A percentile compares a stretch with the other conserved stretches of the same genome.
These are phyloP conservation scores for Juglanconis oblonga DNA, from an alignment of 2,329 filamentous ascomycete species.

Conservation along the genomic window DNA sequence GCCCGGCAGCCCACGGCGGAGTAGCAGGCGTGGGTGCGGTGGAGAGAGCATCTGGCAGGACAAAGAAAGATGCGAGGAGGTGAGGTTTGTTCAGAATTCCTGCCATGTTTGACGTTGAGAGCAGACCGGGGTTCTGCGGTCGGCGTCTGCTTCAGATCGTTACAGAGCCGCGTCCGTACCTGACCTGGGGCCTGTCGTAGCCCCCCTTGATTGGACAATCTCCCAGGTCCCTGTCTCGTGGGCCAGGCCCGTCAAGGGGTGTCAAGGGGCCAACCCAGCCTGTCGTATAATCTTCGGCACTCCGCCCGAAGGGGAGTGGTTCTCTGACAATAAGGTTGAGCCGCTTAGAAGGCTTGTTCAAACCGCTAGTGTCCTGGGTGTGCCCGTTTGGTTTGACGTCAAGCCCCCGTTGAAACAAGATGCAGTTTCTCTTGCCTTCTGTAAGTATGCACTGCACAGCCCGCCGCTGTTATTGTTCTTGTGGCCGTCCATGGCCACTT, in stretches of 20 bases:
- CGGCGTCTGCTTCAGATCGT: constrained; percentile 17
- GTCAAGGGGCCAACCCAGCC: background rate
- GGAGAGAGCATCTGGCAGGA: background rate
- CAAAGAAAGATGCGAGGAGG: background rate
- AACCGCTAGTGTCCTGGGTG: constrained; percentile 4
- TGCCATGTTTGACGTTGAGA: constrained; percentile 11
- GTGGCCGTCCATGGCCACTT: background rate
- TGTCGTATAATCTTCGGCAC: constrained; percentile 1
- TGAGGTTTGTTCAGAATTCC: constrained; percentile 3
- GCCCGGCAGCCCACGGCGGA: background rate
- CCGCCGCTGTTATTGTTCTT: background rate
- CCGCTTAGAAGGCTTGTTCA: constrained; percentile 7
- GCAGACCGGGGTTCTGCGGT: constrained; percentile 6
- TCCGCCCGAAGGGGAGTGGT: constrained; percentile 1
- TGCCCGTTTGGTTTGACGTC: constrained; percentile 32
- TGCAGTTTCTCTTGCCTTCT: constrained; percentile 26
- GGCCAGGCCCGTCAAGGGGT: constrained; percentile 1
- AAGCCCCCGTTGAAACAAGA: constrained; percentile 31
- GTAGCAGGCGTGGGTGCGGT: background rate
- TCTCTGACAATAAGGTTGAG: constrained; percentile 11
- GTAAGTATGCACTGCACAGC: background rate
- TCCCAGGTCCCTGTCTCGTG: constrained; percentile 12
- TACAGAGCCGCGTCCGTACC: constrained; percentile 17
- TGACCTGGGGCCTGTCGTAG: background rate
- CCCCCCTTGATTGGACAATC: constrained; percentile 9